Base-by-base conservation (phyloP, 1,284 basidiomycete genomes). In the Gymnopus androsaceus region DNA sequence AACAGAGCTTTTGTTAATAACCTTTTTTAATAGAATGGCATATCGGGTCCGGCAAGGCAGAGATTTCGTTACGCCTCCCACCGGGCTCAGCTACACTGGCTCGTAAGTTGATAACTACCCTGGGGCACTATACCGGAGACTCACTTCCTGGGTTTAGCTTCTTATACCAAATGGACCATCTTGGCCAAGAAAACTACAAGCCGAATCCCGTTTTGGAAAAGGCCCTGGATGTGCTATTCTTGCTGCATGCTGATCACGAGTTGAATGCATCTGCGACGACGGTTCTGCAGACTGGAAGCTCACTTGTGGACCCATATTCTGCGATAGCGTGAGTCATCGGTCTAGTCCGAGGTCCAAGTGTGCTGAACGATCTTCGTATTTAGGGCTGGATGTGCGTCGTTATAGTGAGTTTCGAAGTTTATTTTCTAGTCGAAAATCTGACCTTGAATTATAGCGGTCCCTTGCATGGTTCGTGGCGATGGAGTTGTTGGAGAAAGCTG, bases 241-340 rank as follows among this genome's bases (percentile, higher is more conserved):
- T 95, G 56, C 75, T 94, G 17, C 92, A 95, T 65, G 92, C 92
- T 0, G 93, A 95, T 67, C 92, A 94, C 66, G 92, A 94, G 66
- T 73, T 94, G 62, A 95, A 95, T 61, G 90, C 90, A 15, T 88
- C 85, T 2, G 84, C 88, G 44, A 92, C 92, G 1, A 92, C 92
- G 0, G 88, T 92, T 17, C 74, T 94, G 51, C 92, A 94, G 66
- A 91, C 90, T 0, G 91, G 83, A n/a, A 91, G 88, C 59, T 92
- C 92, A 4, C 77, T 95, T 25, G 92, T 92, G 2, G 92, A 94
- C 64, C 92, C 93, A 0, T 95, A 90, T 69, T 90, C 87, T 51
- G 92, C 90, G 3, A 83, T 95, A 53, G 84, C 91, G 80, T 88
- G 64, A 75, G 72, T 67, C 2, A 9, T 47, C 14, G n/a, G 21